Conservation (phyloP, 2,329 filamentous ascomycete genomes). For the Pseudocercospora macadamiae region DNA sequence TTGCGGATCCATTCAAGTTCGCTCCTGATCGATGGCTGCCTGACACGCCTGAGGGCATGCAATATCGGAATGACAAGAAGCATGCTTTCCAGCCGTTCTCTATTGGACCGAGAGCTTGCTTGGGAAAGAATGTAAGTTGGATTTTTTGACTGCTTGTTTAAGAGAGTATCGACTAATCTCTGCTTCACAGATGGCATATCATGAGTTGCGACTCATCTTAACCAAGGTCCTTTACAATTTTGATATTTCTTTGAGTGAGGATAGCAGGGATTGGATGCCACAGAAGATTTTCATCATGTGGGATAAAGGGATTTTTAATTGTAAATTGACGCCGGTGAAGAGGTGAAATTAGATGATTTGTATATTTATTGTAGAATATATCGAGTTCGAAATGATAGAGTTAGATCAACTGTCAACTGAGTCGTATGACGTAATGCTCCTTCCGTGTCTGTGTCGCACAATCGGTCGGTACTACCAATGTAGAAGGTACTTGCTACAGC, state of each 20-base stretch:
- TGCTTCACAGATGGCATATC: conserved; percentile 40
- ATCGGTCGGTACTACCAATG: no score
- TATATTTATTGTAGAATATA: background rate
- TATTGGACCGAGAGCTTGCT: conserved; percentile 41
- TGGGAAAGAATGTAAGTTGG: conserved; percentile 38
- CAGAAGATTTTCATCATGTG: conserved; percentile 32
- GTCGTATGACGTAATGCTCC: no score
- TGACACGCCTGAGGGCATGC: conserved; percentile 26
- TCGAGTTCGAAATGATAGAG: no score
- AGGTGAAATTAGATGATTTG: background rate
- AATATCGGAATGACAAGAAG: conserved; percentile 31
- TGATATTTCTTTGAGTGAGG: conserved; percentile 34
- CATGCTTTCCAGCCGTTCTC: conserved; percentile 37
- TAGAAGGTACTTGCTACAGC: no score
- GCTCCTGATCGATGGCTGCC: conserved; percentile 45
- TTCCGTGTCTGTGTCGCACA: no score
- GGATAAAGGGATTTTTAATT: conserved; percentile 7
- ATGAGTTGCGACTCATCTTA: conserved; percentile 44
- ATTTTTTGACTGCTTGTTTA: background rate
- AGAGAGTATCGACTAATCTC: conserved; percentile 5
- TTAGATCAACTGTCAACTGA: no score
- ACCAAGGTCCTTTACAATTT: conserved; percentile 44
- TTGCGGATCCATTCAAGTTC: conserved; percentile 32
- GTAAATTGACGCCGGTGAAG: background rate
- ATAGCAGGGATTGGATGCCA: conserved; percentile 26